Percentiles rank a stretch among this genome's conserved stretches.
These are phyloP conservation scores for Baudoinia panamericana DNA, from an alignment of 495 filamentous ascomycete genomes.

Conservation along the genomic window DNA sequence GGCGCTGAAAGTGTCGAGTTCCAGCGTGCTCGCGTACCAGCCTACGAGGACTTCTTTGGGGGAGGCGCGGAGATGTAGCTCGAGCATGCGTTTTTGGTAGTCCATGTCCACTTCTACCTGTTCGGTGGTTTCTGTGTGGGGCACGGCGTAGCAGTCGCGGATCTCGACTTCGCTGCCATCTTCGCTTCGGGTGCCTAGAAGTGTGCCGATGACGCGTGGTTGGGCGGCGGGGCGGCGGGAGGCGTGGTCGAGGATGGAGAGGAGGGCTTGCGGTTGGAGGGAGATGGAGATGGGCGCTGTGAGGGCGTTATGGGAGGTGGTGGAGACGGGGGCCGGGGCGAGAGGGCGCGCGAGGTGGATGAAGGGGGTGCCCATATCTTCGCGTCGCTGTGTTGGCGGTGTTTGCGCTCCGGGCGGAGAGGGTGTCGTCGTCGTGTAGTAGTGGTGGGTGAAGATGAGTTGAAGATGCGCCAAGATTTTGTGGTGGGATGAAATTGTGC, in stretches of 20 bases:
- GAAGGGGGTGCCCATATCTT: slow-evolving; percentile 38
- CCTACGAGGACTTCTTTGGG: slow-evolving; percentile 88
- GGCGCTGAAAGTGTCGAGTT: slow-evolving; percentile 94
- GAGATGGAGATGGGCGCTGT: slow-evolving; percentile 83
- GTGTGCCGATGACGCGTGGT: slow-evolving; percentile 88
- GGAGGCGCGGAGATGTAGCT: slow-evolving; percentile 81
- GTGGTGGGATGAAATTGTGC: neutral
- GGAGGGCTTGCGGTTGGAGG: slow-evolving; percentile 91
- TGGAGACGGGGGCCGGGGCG: slow-evolving; percentile 61
- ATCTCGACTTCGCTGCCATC: slow-evolving; percentile 95
- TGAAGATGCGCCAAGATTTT: slow-evolving; percentile 18
- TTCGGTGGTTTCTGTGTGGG: slow-evolving; percentile 94
- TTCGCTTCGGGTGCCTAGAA: slow-evolving; percentile 82
- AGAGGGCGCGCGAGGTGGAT: slow-evolving; percentile 88
- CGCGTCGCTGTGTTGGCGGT: slow-evolving; percentile 1
- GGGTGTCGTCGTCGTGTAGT: neutral
- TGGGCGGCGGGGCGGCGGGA: slow-evolving; percentile 78
- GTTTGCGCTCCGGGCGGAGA: slow-evolving; percentile 5
- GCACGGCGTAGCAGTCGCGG: slow-evolving; percentile 88
- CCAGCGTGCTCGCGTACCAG: slow-evolving; percentile 93
- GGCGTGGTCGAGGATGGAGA: slow-evolving; percentile 95
- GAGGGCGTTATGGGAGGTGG: slow-evolving; percentile 54
- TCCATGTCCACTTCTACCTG: slow-evolving; percentile 99
- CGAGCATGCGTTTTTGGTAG: slow-evolving; percentile 98
- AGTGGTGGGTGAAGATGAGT: neutral